Evolutionary conservation across 441 rosid species (phyloP).

Genomic region (Populus hybrid): DNA sequence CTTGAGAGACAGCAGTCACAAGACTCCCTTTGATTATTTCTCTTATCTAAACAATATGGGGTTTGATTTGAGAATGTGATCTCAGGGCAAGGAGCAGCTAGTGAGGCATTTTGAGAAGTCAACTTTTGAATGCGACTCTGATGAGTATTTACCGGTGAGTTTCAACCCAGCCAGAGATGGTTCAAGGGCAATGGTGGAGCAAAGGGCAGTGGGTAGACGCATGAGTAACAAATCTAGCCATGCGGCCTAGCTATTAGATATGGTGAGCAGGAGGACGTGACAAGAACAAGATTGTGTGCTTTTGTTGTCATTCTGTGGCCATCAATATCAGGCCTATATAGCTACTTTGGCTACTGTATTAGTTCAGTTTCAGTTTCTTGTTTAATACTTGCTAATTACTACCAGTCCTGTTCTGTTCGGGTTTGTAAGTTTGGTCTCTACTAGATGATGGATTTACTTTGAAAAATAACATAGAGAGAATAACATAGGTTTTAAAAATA

Average conservation of each 20-base stretch:
- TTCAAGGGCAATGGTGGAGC: constrained; percentile 22
- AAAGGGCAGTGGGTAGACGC: constrained; percentile 32
- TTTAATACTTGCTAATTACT: too few relatives aligned
- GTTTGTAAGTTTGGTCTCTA: too few relatives aligned
- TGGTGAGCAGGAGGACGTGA: constrained; percentile 4
- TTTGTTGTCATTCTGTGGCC: background rate
- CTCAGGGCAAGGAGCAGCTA: constrained; percentile 51
- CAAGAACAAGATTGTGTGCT: background rate
- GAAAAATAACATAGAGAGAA: too few relatives aligned
- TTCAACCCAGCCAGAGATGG: constrained; percentile 57
- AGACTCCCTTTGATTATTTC: background rate
- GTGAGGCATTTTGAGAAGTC: constrained; percentile 41
- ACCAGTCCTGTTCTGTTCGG: too few relatives aligned
- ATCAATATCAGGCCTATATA: background rate
- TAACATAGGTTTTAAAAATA: too few relatives aligned
- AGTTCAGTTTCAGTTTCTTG: background rate
- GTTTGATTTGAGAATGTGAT: background rate
- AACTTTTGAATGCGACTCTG: constrained; percentile 39
- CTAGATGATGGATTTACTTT: too few relatives aligned
- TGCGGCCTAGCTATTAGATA: background rate
- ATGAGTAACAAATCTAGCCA: constrained; percentile 8
- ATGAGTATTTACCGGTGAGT: constrained; percentile 41
- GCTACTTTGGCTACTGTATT: background rate
- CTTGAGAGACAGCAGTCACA: background rate
- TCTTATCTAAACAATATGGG: background rate